These are phyloP conservation scores for Pseudozyma sp. DNA, from an alignment of 1,284 basidiomycete species.

Conservation along the genomic window DNA sequence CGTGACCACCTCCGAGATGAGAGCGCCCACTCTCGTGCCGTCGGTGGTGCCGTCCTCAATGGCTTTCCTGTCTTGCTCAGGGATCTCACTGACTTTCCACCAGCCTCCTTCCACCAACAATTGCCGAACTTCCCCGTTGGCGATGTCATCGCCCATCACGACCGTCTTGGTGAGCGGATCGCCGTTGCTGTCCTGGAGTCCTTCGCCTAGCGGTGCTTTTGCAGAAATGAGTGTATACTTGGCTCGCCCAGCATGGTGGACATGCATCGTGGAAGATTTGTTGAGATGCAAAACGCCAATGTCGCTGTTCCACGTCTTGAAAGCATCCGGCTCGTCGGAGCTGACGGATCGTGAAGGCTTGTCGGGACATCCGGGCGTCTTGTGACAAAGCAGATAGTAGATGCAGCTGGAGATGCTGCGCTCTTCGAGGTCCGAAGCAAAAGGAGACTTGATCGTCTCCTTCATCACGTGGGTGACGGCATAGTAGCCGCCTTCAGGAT, in stretches of 20 bases:
- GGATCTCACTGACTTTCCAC: constrained; percentile 57
- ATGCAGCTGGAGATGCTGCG: constrained; percentile 47
- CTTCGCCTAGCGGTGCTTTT: constrained; percentile 38
- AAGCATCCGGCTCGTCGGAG: constrained; percentile 26
- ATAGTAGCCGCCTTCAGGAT: constrained; percentile 54
- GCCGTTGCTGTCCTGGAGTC: constrained; percentile 28
- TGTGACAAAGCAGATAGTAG: constrained; percentile 52
- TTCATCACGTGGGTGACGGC: constrained; percentile 35
- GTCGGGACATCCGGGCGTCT: constrained; percentile 19
- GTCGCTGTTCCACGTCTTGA: constrained; percentile 44
- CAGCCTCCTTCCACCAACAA: constrained; percentile 50
- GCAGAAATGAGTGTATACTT: constrained; percentile 57
- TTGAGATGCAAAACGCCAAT: constrained; percentile 50
- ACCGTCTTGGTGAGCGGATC: constrained; percentile 39
- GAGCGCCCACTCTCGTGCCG: constrained; percentile 24
- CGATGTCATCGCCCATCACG: constrained; percentile 47
- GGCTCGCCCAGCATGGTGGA: constrained; percentile 48
- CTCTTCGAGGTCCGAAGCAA: constrained; percentile 27
- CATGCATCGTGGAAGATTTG: constrained; percentile 52
- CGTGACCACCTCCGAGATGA: constrained; percentile 55
- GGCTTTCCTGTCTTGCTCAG: constrained; percentile 26
- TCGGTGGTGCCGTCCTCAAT: constrained; percentile 16
- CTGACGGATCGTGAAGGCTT: constrained; percentile 6
- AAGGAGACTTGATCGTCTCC: constrained; percentile 40
- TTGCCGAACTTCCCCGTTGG: constrained; percentile 49